Base-by-base conservation (phyloP, 148 eudicot genomes). In the Nepenthes gracilis region DNA sequence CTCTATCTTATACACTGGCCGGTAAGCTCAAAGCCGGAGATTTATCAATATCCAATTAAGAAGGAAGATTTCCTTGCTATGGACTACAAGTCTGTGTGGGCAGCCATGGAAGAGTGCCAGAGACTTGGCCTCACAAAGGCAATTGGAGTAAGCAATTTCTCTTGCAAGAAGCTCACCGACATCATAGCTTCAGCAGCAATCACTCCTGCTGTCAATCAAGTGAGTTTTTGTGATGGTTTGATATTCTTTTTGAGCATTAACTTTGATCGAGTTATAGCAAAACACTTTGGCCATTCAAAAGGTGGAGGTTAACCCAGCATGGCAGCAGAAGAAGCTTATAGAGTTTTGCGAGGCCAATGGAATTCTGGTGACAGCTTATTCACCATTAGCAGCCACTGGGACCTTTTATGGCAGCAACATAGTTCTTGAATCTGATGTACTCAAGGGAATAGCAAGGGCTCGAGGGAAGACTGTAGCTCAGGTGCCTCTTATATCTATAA, bases 1-100 rank as follows among this genome's bases (percentile, higher is more conserved):
- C 58, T 71, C 10, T 67, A 71, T 59, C 65, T 75, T 33, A 65
- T 67, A 57, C 79, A 71, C 43, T 71, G 62, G 60, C 79, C 79
- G 5, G 43, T 75, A 64, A 71, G 65, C 54, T 12, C 55, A 4
- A 75, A 58, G 48, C 72, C 75, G 33, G 67, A 67, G 43, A 60
- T 23, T 23, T 23, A 23, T 23, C 23, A 23, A 0, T 23, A 23
- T 23, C 23, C 23, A 23, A 23, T 23, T 23, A 23, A 23, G 0
- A 23, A 23, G 23, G 23, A 23, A 23, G 23, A 23, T 23, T 23
- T 23, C 71, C 62, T 37, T 15, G 63, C 73, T 5, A 40, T 68
- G 2, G 73, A 74, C 59, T 0, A 64, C n/a, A 69, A 69, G 67
- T 67, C 66, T 2, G 73, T 65, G 12, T 69, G 77, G 77, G 68